phyloP scores from a whole-genome alignment of 345 rosid genomes.

The Nephelium lappaceum region DNA sequence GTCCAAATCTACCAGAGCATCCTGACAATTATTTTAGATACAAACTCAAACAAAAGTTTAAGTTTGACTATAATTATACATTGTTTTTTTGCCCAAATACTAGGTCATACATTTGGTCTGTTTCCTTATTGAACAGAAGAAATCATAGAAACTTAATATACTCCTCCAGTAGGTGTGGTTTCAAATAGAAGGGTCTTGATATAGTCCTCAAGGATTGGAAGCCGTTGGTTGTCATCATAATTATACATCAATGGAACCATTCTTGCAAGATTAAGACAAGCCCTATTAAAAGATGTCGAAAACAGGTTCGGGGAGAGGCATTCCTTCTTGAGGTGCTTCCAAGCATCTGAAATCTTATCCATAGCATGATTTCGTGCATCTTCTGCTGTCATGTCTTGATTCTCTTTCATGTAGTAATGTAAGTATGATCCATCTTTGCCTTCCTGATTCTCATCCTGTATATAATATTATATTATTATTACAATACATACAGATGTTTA shows the following conservation, averaged over 20 bases:
- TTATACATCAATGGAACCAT: conserved; percentile 59
- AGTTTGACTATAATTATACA: too few relatives aligned
- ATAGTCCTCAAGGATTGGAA: conserved; percentile 43
- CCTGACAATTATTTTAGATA: too few relatives aligned
- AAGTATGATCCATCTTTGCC: conserved; percentile 65
- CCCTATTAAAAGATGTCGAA: conserved; percentile 35
- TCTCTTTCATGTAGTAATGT: conserved; percentile 53
- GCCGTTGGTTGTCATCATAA: conserved; percentile 41
- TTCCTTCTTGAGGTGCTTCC: conserved; percentile 58
- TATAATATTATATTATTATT: too few relatives aligned
- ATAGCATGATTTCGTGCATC: conserved; percentile 38
- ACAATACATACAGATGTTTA: too few relatives aligned
- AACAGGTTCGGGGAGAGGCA: conserved; percentile 40
- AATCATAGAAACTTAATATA: conserved; percentile 8
- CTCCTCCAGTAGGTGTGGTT: conserved; percentile 7
- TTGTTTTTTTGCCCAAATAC: too few relatives aligned
- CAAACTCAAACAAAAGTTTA: too few relatives aligned
- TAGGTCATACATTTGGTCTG: too few relatives aligned
- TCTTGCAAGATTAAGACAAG: conserved; percentile 53
- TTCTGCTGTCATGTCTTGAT: conserved; percentile 30
- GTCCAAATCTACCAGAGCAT: too few relatives aligned
- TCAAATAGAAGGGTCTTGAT: conserved; percentile 27
- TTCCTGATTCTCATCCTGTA: conserved; percentile 58
- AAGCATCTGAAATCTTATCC: conserved; percentile 45
- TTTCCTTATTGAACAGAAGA: too few relatives aligned